Percentiles rank a stretch among this genome's conserved stretches.
phyloP scores from a whole-genome alignment of 371 early-diverging fungal species.

The Rhizopus arrhizus region DNA sequence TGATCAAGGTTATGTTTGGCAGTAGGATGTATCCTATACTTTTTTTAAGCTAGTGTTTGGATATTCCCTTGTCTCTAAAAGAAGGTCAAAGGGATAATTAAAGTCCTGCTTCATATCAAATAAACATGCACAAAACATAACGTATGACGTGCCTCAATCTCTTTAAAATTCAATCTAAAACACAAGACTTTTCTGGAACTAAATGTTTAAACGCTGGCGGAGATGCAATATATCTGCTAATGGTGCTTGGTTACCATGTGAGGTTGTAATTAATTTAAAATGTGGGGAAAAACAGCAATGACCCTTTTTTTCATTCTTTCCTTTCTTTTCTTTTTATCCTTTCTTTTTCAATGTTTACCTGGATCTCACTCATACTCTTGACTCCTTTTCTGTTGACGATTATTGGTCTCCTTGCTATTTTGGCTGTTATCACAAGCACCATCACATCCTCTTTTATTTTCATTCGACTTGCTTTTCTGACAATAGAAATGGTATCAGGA shows the following conservation, averaged over 20 bases:
- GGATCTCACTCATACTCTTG: conserved; percentile 16
- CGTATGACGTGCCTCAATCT: background rate
- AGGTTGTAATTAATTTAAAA: background rate
- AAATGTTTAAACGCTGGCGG: background rate
- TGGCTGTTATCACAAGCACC: conserved; percentile 31
- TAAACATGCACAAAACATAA: too few species aligned
- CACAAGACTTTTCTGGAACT: background rate
- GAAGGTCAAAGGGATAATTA: too few species aligned
- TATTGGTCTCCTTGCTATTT: conserved; percentile 12
- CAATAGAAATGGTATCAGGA: conserved; percentile 31
- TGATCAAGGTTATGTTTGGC: too few species aligned
- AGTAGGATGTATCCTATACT: too few species aligned
- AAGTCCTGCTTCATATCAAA: too few species aligned
- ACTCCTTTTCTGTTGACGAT: conserved; percentile 26
- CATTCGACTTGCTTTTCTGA: conserved; percentile 26
- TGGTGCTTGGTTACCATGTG: conserved; percentile 3
- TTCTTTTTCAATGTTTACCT: conserved; percentile 8
- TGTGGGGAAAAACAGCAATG: background rate
- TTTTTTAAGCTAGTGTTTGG: too few species aligned
- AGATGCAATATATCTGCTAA: background rate
- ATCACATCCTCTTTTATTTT: conserved; percentile 35
- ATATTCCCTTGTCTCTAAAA: too few species aligned
- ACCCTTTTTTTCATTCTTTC: conserved; percentile 5
- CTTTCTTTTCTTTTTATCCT: background rate
- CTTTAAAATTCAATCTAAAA: background rate